Evolutionary conservation across 2,329 filamentous ascomycete genomes (phyloP).

Genomic region (Exophiala alcalophila): DNA sequence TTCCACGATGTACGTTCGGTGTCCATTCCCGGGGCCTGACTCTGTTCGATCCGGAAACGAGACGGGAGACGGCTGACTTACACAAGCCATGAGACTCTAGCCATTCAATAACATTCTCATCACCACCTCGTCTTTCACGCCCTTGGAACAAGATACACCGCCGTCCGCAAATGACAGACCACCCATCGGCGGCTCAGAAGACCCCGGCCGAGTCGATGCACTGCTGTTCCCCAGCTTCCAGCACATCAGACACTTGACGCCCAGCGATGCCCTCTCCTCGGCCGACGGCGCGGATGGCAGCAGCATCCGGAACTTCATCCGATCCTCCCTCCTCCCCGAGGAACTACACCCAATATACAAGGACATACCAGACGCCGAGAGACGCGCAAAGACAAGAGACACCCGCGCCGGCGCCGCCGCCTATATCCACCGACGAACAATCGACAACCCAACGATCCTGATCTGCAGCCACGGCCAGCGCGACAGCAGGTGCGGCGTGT

Average conservation of each 20-base stretch:
- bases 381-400: conserved; percentile 51
- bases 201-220: conserved; percentile 59
- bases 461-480: conserved; percentile 84
- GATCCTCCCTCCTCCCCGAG: conserved; percentile 49
- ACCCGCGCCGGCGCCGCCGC: conserved; percentile 59
- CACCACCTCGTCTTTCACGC: conserved; percentile 68
- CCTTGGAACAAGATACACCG: conserved; percentile 1
- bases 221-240: conserved; percentile 82
- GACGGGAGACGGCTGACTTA: conserved; percentile 20
- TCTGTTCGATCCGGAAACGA: background rate
- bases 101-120: conserved; percentile 79
- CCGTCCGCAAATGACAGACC: no score
- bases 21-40: background rate
- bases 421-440: conserved; percentile 35
- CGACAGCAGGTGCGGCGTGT: conserved; percentile 76
- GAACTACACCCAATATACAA: conserved; percentile 62
- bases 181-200: no score
- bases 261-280: no score
- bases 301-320: conserved; percentile 46
- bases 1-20: conserved; percentile 65
- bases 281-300: conserved; percentile 37
- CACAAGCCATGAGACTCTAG: conserved; percentile 46
- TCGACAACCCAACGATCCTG: conserved; percentile 55
- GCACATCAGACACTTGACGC: conserved; percentile 63
- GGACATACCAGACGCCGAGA: conserved; percentile 53